Evolutionary conservation across 2,329 filamentous ascomycete genomes (phyloP).

Genomic region (Calonectria pseudoreteaudii): DNA sequence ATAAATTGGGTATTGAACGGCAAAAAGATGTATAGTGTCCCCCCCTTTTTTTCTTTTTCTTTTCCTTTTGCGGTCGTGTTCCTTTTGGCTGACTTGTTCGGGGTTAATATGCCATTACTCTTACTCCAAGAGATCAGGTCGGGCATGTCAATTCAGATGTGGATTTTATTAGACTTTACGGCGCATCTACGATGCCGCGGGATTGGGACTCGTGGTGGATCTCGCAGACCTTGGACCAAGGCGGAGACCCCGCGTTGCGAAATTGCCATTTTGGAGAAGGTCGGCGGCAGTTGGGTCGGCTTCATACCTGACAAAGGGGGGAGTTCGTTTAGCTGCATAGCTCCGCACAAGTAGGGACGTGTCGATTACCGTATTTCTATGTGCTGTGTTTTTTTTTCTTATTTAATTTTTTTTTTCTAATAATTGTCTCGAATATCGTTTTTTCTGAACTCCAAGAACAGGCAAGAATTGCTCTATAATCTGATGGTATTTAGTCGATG

Average conservation of each 20-base stretch:
- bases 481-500: background rate
- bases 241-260: constrained; percentile 20
- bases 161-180: background rate
- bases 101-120: background rate
- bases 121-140: background rate
- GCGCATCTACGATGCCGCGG: constrained; percentile 17
- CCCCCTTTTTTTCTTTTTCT: too few species aligned
- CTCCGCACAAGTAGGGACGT: background rate
- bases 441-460: background rate
- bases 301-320: background rate
- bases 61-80: too few species aligned
- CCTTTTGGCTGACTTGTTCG: background rate
- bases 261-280: constrained; percentile 19
- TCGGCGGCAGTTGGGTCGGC: constrained; percentile 24
- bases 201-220: background rate
- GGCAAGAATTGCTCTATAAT: background rate
- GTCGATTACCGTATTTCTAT: background rate
- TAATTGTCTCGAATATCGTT: background rate
- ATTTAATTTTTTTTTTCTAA: background rate
- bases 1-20: background rate
- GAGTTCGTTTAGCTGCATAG: background rate
- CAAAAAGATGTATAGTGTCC: too few species aligned
- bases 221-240: constrained; percentile 8
- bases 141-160: background rate
- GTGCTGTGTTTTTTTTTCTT: background rate